A percentile compares a stretch with the other conserved stretches of the same genome.
Conservation (phyloP, 2,329 filamentous ascomycete genomes). For the Nemania serpens region DNA sequence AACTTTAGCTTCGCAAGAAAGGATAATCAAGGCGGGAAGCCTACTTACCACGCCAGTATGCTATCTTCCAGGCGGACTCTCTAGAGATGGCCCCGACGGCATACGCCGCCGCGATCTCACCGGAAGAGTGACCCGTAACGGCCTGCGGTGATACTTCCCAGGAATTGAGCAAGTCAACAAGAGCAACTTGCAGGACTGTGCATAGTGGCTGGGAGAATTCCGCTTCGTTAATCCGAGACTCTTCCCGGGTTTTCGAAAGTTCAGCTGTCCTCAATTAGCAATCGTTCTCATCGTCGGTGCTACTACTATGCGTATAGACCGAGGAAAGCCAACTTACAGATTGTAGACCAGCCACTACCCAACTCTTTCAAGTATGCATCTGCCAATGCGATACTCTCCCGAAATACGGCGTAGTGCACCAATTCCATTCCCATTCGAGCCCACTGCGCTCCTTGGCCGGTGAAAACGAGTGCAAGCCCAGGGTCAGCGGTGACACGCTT, state of each 20-base stretch:
- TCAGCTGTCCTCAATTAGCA: constrained; percentile 13
- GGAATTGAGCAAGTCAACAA: constrained; percentile 44
- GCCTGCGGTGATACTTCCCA: constrained; percentile 38
- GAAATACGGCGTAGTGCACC: constrained; percentile 20
- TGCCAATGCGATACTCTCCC: constrained; percentile 10
- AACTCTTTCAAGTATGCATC: constrained; percentile 20
- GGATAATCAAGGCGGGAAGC: neutral
- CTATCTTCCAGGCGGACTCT: constrained; percentile 40
- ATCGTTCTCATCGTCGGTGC: neutral
- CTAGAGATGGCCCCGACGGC: constrained; percentile 38
- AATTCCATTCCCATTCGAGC: constrained; percentile 46
- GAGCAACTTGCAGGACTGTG: constrained; percentile 42
- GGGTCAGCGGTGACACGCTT: constrained; percentile 7
- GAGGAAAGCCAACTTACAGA: constrained; percentile 1
- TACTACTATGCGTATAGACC: neutral
- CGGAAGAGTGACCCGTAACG: constrained; percentile 47
- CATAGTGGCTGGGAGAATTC: constrained; percentile 25
- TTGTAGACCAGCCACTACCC: constrained; percentile 6
- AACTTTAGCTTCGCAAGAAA: neutral
- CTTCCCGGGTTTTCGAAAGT: constrained; percentile 9
- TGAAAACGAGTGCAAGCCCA: constrained; percentile 44
- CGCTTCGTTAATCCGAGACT: constrained; percentile 18
- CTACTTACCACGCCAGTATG: constrained; percentile 43
- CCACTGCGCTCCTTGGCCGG: constrained; percentile 54
- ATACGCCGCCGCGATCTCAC: constrained; percentile 48